Evolutionary conservation across 1,284 basidiomycete genomes (phyloP).

Genomic region (Pyrrhoderma lamaoense): DNA sequence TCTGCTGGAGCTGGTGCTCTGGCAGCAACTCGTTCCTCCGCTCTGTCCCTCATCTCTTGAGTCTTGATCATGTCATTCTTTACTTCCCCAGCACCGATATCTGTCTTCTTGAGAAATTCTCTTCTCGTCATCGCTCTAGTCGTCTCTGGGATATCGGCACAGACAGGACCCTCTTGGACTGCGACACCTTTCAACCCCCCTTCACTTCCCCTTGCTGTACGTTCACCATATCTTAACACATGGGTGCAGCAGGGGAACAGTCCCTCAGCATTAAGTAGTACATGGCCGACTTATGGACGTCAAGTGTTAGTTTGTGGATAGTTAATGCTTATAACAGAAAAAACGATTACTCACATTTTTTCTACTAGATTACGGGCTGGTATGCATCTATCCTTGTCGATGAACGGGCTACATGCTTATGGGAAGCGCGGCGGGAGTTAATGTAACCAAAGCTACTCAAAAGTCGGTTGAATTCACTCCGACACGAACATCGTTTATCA

Average conservation of each 20-base stretch:
- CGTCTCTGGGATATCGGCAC: neutral
- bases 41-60: too few species aligned
- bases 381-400: slow-evolving; percentile 35
- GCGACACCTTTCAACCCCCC: slow-evolving; percentile 15
- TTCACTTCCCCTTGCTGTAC: slow-evolving; percentile 11
- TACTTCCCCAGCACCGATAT: too few species aligned
- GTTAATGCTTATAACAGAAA: too few species aligned
- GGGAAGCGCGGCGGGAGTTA: slow-evolving; percentile 5
- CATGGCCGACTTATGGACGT: too few species aligned
- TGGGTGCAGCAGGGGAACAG: slow-evolving; percentile 13
- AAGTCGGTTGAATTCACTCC: slow-evolving; percentile 26
- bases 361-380: slow-evolving; percentile 29
- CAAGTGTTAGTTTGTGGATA: too few species aligned
- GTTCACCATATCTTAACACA: slow-evolving; percentile 15
- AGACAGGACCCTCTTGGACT: slow-evolving; percentile 13
- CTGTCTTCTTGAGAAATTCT: too few species aligned
- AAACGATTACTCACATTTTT: neutral
- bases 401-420: slow-evolving; percentile 22
- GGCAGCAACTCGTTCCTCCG: too few species aligned
- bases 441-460: slow-evolving; percentile 12
- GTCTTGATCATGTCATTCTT: too few species aligned
- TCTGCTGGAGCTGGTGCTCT: too few species aligned
- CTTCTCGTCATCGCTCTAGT: neutral
- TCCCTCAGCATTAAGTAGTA: neutral
- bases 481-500: slow-evolving; percentile 29